Base-by-base conservation (phyloP, 2,329 filamentous ascomycete genomes). In the Fusarium lateritium region DNA sequence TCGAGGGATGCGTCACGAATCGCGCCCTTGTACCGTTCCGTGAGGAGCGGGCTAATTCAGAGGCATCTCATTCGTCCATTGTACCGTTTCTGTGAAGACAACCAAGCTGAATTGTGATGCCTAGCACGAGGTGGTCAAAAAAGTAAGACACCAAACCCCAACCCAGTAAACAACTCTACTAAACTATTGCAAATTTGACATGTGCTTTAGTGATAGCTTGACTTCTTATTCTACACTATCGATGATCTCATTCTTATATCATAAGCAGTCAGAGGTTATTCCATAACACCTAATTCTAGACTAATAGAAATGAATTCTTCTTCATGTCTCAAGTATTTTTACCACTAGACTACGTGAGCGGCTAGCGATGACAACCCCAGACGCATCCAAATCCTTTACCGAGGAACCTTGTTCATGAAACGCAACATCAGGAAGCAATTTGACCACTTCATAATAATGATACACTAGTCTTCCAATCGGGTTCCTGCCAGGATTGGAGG, bases 1-100 rank as follows among this genome's bases (percentile, higher is more conserved):
- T 69, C 64, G 34, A 71, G 55, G 59, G 63, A 71, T 70, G 67
- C 55, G 59, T 71, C 63, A 70, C 67, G 67, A 70, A 65, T 71
- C 59, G 55, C 55, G 67, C 57, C 62, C 67, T 67, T 50, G 57
- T 70, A 65, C 44, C 28, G 19, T 57, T 31, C 21, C 24, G 47
- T 56, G 60, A 64, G 44, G 56, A 67, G 56, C 51, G 52, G 67
- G 49, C 42, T 56, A 43, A 28, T 10, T 50, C 52, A 43, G 42
- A 26, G 51, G 34, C 49, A 31, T 44, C 42, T n/a, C 56, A 69
- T 69, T 70, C 67, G 67, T 26, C 46, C 66, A 50, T 39, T 36
- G 46, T 36, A n/a, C 45, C 45, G 38, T 22, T 22, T 45, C 56
- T 59, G 56, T 67, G 62, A 31, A 31, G 66, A 58, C 52, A 44